Evolutionary conservation across 148 eudicot species (phyloP), one percentile per base, ranked within the genome.

Genomic region (Simmondsia chinensis): DNA sequence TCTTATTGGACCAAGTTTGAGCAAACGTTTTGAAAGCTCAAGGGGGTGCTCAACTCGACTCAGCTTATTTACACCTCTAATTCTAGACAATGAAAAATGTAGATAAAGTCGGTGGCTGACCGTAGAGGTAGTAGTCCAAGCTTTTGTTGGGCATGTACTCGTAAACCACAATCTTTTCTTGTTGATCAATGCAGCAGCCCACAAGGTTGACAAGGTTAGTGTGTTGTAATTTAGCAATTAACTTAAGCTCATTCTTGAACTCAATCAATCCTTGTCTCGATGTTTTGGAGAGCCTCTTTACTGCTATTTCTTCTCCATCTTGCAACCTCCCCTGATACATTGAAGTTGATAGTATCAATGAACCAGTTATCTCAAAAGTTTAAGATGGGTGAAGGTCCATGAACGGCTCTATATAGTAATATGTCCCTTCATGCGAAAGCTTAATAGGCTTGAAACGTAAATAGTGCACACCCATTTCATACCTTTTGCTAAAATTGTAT

Each of bases 61-160:
- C n/a, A n/a, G n/a, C n/a, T 65, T 61, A 16, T 40, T 75, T 74
- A 46, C 1, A 44, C 23, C 5, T 31, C 9, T 1, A 13, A 31
- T 31, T 31, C 12, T 31, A 13, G 12, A 13, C n/a, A 31, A 31
- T 5, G 12, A 20, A 38, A 13, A 13, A 17, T 13, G 23, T 2
- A 15, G 6, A 2, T 32, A 12, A 18, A 39, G 3, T 1, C 22
- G n/a, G 39, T 33, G 17, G 63, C 70, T 63, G 6, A 73, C 79
- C 66, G 48, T 71, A 79, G 49, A 76, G 54, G 43, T 70, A 42
- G 10, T 40, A 68, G 48, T 83, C 83, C 18, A 83, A 57, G 74
- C 94, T 83, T 59, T 64, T 76, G 44, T 76, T 65, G 28, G 69
- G 69, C 76, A 79, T 56, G 59, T 76, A 79, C 36, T 83, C 94